Evolutionary conservation across 495 filamentous ascomycete species (phyloP).

Genomic region (Xylaria intraflava): DNA sequence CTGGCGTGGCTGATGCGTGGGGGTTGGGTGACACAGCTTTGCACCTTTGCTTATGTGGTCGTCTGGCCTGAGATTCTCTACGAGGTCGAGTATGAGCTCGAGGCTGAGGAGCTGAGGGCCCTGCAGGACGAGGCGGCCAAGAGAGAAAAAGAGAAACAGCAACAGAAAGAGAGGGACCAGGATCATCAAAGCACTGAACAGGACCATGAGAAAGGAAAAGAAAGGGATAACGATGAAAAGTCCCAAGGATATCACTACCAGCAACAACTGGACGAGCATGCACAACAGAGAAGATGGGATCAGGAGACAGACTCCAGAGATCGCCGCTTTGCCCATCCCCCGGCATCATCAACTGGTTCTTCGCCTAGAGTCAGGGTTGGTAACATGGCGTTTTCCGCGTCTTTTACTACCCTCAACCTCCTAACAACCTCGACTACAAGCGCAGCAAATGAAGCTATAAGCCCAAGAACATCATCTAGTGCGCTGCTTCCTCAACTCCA

Average conservation of each 20-base stretch:
- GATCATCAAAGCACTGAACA: not conserved
- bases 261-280: not conserved
- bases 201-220: not conserved
- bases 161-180: slow-evolving; percentile 1
- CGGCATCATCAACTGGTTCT: slow-evolving; percentile 1
- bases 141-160: slow-evolving; percentile 16
- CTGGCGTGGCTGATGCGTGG: slow-evolving; percentile 86
- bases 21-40: slow-evolving; percentile 86
- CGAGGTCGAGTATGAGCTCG: slow-evolving; percentile 51
- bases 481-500: not conserved
- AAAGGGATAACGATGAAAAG: not conserved
- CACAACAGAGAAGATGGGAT: not conserved
- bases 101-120: slow-evolving; percentile 42
- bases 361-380: slow-evolving; percentile 7
- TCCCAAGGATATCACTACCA: not conserved
- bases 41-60: slow-evolving; percentile 78
- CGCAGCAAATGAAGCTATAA: not conserved
- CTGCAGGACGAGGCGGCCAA: slow-evolving; percentile 13
- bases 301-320: not conserved
- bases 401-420: slow-evolving; percentile 7
- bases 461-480: not conserved
- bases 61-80: slow-evolving; percentile 57
- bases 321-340: slow-evolving; percentile 1
- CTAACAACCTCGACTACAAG: slow-evolving; percentile 1
- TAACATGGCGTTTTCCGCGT: slow-evolving; percentile 1